A percentile compares a stretch with the other conserved stretches of the same genome.
Conservation (phyloP, 495 filamentous ascomycete species). For the Tricharina praecox region DNA sequence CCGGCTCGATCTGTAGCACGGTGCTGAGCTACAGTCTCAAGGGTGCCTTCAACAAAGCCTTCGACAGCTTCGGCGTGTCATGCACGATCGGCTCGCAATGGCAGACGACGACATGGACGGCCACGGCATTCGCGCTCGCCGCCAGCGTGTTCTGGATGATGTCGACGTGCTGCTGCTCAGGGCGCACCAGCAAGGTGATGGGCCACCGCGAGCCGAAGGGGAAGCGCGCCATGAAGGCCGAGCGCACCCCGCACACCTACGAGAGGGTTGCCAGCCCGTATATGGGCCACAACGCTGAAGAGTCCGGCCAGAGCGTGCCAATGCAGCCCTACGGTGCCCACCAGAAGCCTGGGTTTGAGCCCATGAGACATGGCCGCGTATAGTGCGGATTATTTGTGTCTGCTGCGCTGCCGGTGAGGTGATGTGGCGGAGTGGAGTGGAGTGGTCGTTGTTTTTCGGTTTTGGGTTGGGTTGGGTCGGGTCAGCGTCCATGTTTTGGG, state of each 20-base stretch:
- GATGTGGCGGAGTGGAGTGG: not conserved
- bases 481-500: not conserved
- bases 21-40: constrained; percentile 43
- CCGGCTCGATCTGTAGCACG: constrained; percentile 41
- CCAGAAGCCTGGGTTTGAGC: constrained; percentile 15
- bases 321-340: constrained; percentile 11
- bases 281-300: constrained; percentile 7
- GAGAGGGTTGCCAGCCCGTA: constrained; percentile 22
- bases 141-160: constrained; percentile 76
- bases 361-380: constrained; percentile 14
- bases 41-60: constrained; percentile 42
- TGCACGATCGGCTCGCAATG: constrained; percentile 48
- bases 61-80: constrained; percentile 49
- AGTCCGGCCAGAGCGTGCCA: not conserved
- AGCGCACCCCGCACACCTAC: constrained; percentile 10
- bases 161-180: constrained; percentile 71
- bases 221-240: constrained; percentile 4
- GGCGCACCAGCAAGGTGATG: constrained; percentile 16
- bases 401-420: too few species aligned
- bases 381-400: too few species aligned
- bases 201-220: constrained; percentile 9
- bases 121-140: constrained; percentile 54
- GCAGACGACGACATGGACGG: constrained; percentile 58
- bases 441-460: not conserved
- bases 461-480: not conserved